Base-by-base conservation (phyloP, 1,284 basidiomycete species). In the Pholiota adiposa region DNA sequence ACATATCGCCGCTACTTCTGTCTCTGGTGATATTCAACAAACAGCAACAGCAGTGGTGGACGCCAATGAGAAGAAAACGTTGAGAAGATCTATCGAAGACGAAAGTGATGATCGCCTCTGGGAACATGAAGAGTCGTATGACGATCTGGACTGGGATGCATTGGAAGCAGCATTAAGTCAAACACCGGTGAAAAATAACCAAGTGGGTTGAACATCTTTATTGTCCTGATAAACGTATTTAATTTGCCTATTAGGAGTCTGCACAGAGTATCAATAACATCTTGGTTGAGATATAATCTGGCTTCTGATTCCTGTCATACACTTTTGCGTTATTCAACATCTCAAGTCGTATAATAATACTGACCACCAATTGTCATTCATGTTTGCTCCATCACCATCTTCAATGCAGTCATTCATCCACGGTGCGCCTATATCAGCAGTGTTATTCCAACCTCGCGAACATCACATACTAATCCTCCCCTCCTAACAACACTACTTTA, bases 21-120 rank as follows among this genome's bases (percentile, higher is more conserved):
- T 16, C 18, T 46, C 19, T 12, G 38, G 16, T 21, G 27, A 33
- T n/a, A 23, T 11, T 40, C 34, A 31, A 14, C 31, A 19, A 21
- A 21, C 18, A 31, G 9, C 34, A 27, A 29, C 25, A 14, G 18
- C 16, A 14, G 23, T 31, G n/a, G n/a, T n/a, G 23, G 27, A 41
- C 5, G 18, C n/a, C 4, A 33, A 33, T 36, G 12, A n/a, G 6
- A 18, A 41, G 5, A 36, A 51, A 23, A 54, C 33, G 16, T 11
- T 31, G 14, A 11, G 48, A 18, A 56, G 29, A n/a, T 51, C 18
- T 43, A 49, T 27, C 29, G 76, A 75, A 43, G 77, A 80, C 57
- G 80, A 80, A 63, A 79, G 76, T 74, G 80, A 83, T 73, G 79
- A 83, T 23, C 67, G 70, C 53, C 79, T 80, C 54, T 82, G 80